Evolutionary conservation across 129 eudicot species (phyloP).

Genomic region (Solidago caesia): DNA sequence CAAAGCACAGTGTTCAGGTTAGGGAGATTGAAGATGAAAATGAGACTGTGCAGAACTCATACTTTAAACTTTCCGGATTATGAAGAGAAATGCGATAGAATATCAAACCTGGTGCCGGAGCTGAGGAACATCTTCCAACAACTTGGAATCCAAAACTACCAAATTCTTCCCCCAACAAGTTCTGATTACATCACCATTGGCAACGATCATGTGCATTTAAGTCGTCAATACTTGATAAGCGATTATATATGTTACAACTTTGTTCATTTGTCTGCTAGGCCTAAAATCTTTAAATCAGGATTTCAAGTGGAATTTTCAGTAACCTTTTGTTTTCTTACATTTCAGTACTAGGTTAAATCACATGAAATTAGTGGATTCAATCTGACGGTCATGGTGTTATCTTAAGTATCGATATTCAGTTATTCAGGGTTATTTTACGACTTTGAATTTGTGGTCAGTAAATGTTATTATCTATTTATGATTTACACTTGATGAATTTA

Average conservation of each 20-base stretch:
- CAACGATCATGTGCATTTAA: neutral
- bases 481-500: neutral
- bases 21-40: slow-evolving; percentile 33
- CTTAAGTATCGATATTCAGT: neutral
- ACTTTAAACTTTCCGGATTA: too few relatives aligned
- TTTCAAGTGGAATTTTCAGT: neutral
- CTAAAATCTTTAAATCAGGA: neutral
- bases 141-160: too few relatives aligned
- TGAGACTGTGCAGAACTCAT: too few relatives aligned
- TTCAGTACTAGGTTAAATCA: neutral
- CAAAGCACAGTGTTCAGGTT: slow-evolving; percentile 41
- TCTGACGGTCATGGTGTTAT: neutral
- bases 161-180: too few relatives aligned
- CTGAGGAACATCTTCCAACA: too few relatives aligned
- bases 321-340: neutral
- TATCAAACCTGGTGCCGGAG: too few relatives aligned
- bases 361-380: neutral
- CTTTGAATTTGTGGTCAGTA: neutral
- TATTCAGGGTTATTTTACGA: neutral
- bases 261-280: neutral
- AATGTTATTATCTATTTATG: neutral
- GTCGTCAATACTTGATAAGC: neutral
- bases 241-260: neutral
- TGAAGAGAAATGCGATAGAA: too few relatives aligned
- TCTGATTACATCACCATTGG: neutral